Base-by-base conservation (phyloP, 306 rosid genomes). In the Quercus rubra region DNA sequence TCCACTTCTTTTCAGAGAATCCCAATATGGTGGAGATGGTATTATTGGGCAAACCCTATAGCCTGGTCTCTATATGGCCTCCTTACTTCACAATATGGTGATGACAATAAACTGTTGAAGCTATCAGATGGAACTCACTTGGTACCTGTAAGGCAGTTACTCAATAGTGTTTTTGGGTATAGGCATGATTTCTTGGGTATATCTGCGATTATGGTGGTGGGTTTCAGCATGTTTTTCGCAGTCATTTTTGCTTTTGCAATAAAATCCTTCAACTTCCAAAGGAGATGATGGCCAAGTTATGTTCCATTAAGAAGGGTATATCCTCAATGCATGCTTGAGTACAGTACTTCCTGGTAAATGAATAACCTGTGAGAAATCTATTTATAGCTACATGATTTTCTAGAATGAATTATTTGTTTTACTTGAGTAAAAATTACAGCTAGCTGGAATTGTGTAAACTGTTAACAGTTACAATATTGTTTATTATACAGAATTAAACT, bases 1-100 rank as follows among this genome's bases (percentile, higher is more conserved):
- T 77, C 23, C 71, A 68, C 17, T 75, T 56, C 54, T 78, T 69
- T 86, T 75, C 97, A 96, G 99, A 88, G 97, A 86, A 93, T 96
- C 55, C 99, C 99, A n/a, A 74, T 96, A 64, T 96, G 99, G 99
- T 96, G 99, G 99, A 91, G 98, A 89, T 96, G 99, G 99, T 96
- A 96, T 84, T 96, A 91, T 81, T 96, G 99, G 99, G 99, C 97
- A 55, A 91, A 96, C 81, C 99, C 98, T 31, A 83, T 96, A 35
- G 96, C 99, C 72, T 96, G 99, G 99, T 88, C 89, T 84, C 84
- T 96, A 41, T 93, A 96, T 81, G 99, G 99, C 73, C 98, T 96
- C 46, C 67, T 91, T 57, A 86, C 88, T 66, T 96, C 99, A 18
- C 99, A 96, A 77, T 93, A 96, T 77, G 97, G 99, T 11, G 87